Evolutionary conservation across 352 stramenopile species (phyloP), one percentile per base, ranked within the genome.

Genomic region (Blastocystis hominis): DNA sequence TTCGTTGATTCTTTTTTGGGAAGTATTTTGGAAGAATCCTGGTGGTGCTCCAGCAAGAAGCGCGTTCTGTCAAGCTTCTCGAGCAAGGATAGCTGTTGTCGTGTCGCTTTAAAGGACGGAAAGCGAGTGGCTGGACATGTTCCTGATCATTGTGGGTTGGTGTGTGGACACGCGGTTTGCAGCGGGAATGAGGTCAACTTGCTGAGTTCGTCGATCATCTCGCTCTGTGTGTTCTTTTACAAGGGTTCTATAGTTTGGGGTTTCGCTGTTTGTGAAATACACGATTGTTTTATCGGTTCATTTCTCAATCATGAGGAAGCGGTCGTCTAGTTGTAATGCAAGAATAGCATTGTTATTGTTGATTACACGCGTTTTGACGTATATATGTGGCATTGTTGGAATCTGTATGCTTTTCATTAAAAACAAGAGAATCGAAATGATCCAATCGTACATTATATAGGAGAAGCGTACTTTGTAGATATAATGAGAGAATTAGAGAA

Each of bases 341-440:
- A 13, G 50, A 20, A 59, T 59, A n/a, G 50, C 50, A 59, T 59
- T 20, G 1, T 59, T 59, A 20, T 59, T 59, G n/a, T 20, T 59
- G 50, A 13, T 59, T 59, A 13, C n/a, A n/a, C 50, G 50, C n/a
- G n/a, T 59, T 59, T 13, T 59, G 0, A 20, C 50, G 50, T 59
- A 64, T 34, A 54, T 80, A 5, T 44, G 70, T 64, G 70, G 70
- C n/a, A 64, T 80, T n/a, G 70, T 64, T 9, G 70, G 70, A 24
- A n/a, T 80, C n/a, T 36, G 70, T n/a, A 62, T 80, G 70, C 50
- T 80, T 24, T 80, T 80, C 53, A 42, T 54, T 3, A 80, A 80
- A 42, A 62, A 80, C 70, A 62, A 36, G 24, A 42, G 70, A 10
- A n/a, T 62, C 9, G 20, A 54, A 4, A 36, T 62, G 47, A 80